These are phyloP conservation scores for Chlorociboria aeruginascens DNA, from an alignment of 495 filamentous ascomycete genomes.

Conservation along the genomic window DNA sequence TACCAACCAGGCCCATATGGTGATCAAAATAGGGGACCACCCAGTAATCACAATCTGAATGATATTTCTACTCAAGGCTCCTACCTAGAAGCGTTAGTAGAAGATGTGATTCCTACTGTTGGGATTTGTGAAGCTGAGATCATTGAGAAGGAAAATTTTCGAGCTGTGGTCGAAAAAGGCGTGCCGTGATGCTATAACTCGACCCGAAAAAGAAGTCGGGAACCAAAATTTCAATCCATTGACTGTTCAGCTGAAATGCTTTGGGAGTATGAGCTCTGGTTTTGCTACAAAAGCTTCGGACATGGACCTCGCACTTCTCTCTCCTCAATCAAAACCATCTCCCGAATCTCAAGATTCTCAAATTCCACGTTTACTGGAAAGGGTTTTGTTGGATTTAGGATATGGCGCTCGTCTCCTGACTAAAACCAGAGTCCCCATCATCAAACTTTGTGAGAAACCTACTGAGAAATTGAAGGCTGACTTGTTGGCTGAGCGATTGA, in stretches of 20 bases:
- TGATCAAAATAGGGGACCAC: constrained; percentile 5
- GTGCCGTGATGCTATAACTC: constrained; percentile 39
- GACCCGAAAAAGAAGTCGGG: constrained; percentile 28
- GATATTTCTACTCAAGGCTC: constrained; percentile 30
- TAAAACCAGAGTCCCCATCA: constrained; percentile 66
- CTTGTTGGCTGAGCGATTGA: constrained; percentile 43
- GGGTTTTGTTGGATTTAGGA: constrained; percentile 52
- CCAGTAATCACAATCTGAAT: constrained; percentile 17
- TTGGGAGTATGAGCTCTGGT: constrained; percentile 61
- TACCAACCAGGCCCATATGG: constrained; percentile 17
- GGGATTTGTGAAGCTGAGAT: constrained; percentile 42
- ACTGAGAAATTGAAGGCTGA: constrained; percentile 33
- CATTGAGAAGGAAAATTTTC: constrained; percentile 49
- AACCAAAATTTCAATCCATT: constrained; percentile 33
- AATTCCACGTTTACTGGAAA: constrained; percentile 54
- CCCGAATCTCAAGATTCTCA: constrained; percentile 39
- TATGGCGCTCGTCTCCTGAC: constrained; percentile 59
- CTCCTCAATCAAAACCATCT: constrained; percentile 34
- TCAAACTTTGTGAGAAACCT: constrained; percentile 67
- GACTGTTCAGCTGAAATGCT: constrained; percentile 49
- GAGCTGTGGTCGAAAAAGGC: constrained; percentile 40
- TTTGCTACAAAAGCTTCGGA: constrained; percentile 64
- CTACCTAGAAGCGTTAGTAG: constrained; percentile 33
- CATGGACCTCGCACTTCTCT: constrained; percentile 63
- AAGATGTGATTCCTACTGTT: constrained; percentile 26